Base-by-base conservation (phyloP, 208 protist species). In the Novymonas esmeraldas region DNA sequence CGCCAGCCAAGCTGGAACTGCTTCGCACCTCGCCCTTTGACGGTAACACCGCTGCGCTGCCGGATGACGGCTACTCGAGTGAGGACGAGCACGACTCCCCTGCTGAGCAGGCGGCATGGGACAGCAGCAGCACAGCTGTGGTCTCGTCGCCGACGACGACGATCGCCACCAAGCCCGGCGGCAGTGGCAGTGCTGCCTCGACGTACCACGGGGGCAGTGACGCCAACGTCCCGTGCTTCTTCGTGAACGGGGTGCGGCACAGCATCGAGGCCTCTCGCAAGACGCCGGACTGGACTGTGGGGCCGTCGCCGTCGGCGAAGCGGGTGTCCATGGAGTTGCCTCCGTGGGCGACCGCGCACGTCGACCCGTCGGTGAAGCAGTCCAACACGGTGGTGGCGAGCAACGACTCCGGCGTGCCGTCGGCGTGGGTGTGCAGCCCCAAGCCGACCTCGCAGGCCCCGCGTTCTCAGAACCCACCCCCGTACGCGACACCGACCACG, bases 81-180 rank as follows among this genome's bases (percentile, higher is more conserved):
- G 64, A 61, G 50, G 64, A 70, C 9, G 64, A 62, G 16, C 64
- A 62, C 42, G 64, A 70, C 13, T 70, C 64, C 10, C 64, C 64
- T n/a, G 64, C 22, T 5, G 50, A 70, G 31, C 31, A 24, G 24
- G 44, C 9, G 14, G 38, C 31, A 31, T 60, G 52, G 28, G 64
- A 44, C 5, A 70, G 52, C n/a, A 48, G 20, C 28, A 6, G 9
- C n/a, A 36, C 64, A 7, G 31, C 13, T 6, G 51, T 70, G 20
- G 20, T 28, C 16, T 55, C 54, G n/a, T 51, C 16, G 20, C 29
- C 31, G 16, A 33, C 18, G 41, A 61, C 42, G 6, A 36, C 54
- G 22, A 20, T 38, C 9, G 58, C 24, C 24, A 10, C 49, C 10
- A 70, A 70, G 42, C 22, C 22, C 0, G 29, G 64, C 9, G 29